Evolutionary conservation across 768 basidiomycete species (phyloP).

Genomic region (Gymnopilus junonius): DNA sequence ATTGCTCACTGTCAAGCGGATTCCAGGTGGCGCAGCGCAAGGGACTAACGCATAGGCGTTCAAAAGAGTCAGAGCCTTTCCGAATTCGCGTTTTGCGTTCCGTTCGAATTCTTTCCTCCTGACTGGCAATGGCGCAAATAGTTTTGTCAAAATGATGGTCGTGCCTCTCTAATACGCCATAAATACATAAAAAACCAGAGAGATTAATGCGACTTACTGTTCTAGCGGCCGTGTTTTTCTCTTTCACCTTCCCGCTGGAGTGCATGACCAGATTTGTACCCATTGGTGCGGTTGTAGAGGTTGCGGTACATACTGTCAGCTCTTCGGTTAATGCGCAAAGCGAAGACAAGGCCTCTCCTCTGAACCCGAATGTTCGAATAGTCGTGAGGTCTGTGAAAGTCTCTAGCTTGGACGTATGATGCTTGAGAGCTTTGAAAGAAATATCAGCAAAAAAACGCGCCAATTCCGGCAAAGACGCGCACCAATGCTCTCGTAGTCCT

Average conservation of each 20-base stretch:
- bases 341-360: constrained; percentile 95
- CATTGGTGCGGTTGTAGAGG: constrained; percentile 70
- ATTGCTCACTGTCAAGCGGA: constrained; percentile 78
- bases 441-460: not conserved
- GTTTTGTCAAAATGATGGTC: constrained; percentile 68
- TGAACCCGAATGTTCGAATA: constrained; percentile 88
- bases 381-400: constrained; percentile 73
- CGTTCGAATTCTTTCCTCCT: constrained; percentile 90
- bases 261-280: constrained; percentile 82
- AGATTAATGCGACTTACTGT: constrained; percentile 53
- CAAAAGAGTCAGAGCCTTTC: constrained; percentile 80
- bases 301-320: constrained; percentile 76
- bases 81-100: constrained; percentile 88
- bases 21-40: constrained; percentile 72
- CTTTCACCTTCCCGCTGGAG: constrained; percentile 60
- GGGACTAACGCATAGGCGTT: constrained; percentile 91
- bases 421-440: constrained; percentile 70
- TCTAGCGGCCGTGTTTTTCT: constrained; percentile 68
- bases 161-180: constrained; percentile 77
- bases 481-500: constrained; percentile 84
- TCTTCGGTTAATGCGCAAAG: constrained; percentile 82
- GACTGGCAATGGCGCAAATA: constrained; percentile 87
- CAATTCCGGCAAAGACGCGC: constrained; percentile 22
- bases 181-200: not conserved
- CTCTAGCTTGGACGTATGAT: constrained; percentile 90